Evolutionary conservation across 2,329 filamentous ascomycete species (phyloP), one percentile per base, ranked within the genome.

Genomic region (Ophiostoma ips): DNA sequence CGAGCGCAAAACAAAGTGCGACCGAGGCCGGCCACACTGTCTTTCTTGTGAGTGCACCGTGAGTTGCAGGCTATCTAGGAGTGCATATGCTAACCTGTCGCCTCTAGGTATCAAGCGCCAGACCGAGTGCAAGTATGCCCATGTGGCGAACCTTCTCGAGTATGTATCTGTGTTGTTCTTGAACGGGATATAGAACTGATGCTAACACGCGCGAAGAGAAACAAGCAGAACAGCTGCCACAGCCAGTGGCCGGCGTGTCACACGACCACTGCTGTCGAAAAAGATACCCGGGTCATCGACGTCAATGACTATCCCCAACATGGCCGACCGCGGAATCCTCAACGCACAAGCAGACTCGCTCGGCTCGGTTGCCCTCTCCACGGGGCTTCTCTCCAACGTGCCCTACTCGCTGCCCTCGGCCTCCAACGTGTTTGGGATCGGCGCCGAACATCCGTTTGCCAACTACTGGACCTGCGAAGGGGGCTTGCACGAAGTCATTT

Each of bases 391-490:
- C 43, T 86, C 83, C 47, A 81, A 86, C 59, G 75, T 87, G 3
- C 82, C 84, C 0, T 84, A 83, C 60, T 83, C 83, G 0, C 71
- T 77, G 38, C 77, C 81, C 10, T 79, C 79, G 7, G 80, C 81
- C 1, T 85, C 81, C 50, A 87, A 86, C 56, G 82, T 88, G 50
- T 89, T 89, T 60, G 84, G 84, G n/a, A 79, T 87, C 55, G 84
- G 83, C 13, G 80, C 81, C 1, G 82, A 87, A 60, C 83, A 87
- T 60, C 84, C 83, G 0, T 88, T 88, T 61, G 80, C 83, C 59
- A 89, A 89, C 61, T 89, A 89, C 64, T 90, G 85, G 85, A 89
- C 84, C 3, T 86, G 81, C 59, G 76, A 81, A 53, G 84, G 85
- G 45, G 84, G 84, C 0, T 66, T 90, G 16, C 71, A 77, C 9